Conservation (phyloP, 2,329 filamentous ascomycete species). For the Microsporum canis region DNA sequence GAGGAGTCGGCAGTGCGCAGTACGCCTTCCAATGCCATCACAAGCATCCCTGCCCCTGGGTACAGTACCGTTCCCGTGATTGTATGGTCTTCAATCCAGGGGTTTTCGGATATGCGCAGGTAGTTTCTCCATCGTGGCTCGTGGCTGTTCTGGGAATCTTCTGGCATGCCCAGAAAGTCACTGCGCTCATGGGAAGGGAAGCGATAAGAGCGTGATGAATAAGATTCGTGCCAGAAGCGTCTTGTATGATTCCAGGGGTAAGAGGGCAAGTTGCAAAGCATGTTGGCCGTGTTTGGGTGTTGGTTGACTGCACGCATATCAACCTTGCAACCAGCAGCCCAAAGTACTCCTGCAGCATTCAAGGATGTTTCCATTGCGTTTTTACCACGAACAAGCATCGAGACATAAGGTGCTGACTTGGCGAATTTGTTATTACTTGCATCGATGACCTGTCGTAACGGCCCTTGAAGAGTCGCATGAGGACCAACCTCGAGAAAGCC, state of each 20-base stretch:
- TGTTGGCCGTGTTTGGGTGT: no score
- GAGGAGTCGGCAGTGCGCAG: background rate
- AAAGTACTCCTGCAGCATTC: conserved; percentile 5
- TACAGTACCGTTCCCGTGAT: conserved; percentile 19
- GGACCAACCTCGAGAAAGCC: conserved; percentile 16
- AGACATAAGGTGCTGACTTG: conserved; percentile 1
- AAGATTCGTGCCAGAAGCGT: conserved; percentile 19
- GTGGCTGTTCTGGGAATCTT: conserved; percentile 16
- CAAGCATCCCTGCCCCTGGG: conserved; percentile 25
- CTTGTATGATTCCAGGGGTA: conserved; percentile 14
- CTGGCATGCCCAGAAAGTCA: conserved; percentile 19
- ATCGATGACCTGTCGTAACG: conserved; percentile 9
- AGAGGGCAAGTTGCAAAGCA: conserved; percentile 10
- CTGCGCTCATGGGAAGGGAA: conserved; percentile 10
- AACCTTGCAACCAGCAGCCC: conserved; percentile 3
- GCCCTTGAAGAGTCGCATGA: conserved; percentile 13
- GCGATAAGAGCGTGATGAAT: conserved; percentile 16
- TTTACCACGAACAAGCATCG: conserved; percentile 5
- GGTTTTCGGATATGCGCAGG: conserved; percentile 20
- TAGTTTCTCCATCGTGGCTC: conserved; percentile 33
- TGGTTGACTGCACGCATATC: background rate
- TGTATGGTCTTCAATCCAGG: conserved; percentile 20
- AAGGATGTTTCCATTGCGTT: conserved; percentile 6
- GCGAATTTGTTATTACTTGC: conserved; percentile 11
- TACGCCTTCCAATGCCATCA: conserved; percentile 24